Evolutionary conservation across 768 basidiomycete species (phyloP), one percentile per base, ranked within the genome.

Genomic region (Cubamyces sp.): DNA sequence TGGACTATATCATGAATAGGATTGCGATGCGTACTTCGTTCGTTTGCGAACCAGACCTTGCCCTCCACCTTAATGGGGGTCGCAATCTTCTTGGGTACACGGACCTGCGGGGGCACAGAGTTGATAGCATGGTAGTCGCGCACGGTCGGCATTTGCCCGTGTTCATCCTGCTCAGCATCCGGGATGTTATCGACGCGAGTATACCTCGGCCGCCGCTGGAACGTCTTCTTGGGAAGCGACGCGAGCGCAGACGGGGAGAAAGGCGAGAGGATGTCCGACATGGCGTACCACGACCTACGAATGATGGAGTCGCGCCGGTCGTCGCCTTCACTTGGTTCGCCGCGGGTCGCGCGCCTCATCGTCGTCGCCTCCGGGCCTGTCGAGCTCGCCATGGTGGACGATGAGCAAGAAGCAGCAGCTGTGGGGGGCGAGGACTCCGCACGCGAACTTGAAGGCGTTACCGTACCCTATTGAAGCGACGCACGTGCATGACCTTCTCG

Each of bases 41-140:
- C 95, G 70, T 97, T 97, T 9, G 95, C 94, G 73, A 98, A 96
- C 95, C 96, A 98, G 50, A 98, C 95, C 70, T 98, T 98, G 21
- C 87, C 88, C 72, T 98, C 95, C 18, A 98, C 94, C 65, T 87
- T 91, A 68, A 98, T 80, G 0, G 88, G 85, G 0, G 90, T 90
- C 0, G 89, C 78, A 21, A 92, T 84, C 75, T 94, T 95, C 78
- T 89, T 91, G 0, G 92, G 92, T 0, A 94, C 82, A 40, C 88
- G 80, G 40, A 93, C 85, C 48, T 83, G 81, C 0, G 85, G 78
- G 0, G 90, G 86, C 0, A 87, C 69, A 3, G 79, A 71, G 68
- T 83, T 88, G 73, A 92, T 92, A 2, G 91, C 79, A 70, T 87
- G 85, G 70, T 93, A 93, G 73, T 93, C 88, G 47, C 86, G 78